These are phyloP conservation scores for Epichloe sibirici DNA, from an alignment of 2,329 filamentous ascomycete species.

Conservation along the genomic window DNA sequence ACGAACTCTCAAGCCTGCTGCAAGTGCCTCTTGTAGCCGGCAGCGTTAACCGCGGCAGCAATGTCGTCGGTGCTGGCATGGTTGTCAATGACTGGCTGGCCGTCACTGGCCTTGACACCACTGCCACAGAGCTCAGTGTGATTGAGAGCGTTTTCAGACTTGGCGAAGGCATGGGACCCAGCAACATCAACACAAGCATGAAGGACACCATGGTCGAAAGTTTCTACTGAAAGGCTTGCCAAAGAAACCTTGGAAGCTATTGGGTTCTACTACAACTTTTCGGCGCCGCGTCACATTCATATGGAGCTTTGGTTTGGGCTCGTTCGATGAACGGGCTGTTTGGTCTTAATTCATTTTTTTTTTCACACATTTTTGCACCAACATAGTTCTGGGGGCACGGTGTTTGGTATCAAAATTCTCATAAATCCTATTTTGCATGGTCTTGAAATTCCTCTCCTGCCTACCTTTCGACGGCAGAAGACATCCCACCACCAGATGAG, in stretches of 20 bases:
- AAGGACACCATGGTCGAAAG: conserved; percentile 99
- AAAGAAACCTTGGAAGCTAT: conserved; percentile 2
- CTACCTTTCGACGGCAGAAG: conserved; percentile 4
- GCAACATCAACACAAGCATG: conserved; percentile 68
- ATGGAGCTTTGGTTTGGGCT: not conserved
- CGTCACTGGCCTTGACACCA: conserved; percentile 85
- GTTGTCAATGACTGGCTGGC: conserved; percentile 77
- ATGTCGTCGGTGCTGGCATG: conserved; percentile 73
- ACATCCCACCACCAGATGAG: not conserved
- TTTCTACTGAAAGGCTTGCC: conserved; percentile 61
- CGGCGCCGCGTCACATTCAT: not conserved
- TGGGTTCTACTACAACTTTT: conserved; percentile 7
- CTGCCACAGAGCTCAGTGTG: conserved; percentile 93
- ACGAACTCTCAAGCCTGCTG: conserved; percentile 84
- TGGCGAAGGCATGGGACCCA: conserved; percentile 71
- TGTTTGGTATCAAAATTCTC: conserved; percentile 6
- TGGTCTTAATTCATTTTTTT: not conserved
- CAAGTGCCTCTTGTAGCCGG: conserved; percentile 95
- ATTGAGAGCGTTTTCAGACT: conserved; percentile 93
- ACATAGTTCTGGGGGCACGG: conserved; percentile 4
- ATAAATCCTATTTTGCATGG: not conserved
- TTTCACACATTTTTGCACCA: not conserved
- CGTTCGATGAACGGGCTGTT: not conserved
- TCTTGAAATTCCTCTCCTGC: not conserved
- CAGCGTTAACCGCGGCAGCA: conserved; percentile 81